A percentile compares a stretch with the other conserved stretches of the same genome.
Evolutionary conservation across 192 early-diverging fungal species (phyloP).

Genomic region (Rhizophagus sp.): DNA sequence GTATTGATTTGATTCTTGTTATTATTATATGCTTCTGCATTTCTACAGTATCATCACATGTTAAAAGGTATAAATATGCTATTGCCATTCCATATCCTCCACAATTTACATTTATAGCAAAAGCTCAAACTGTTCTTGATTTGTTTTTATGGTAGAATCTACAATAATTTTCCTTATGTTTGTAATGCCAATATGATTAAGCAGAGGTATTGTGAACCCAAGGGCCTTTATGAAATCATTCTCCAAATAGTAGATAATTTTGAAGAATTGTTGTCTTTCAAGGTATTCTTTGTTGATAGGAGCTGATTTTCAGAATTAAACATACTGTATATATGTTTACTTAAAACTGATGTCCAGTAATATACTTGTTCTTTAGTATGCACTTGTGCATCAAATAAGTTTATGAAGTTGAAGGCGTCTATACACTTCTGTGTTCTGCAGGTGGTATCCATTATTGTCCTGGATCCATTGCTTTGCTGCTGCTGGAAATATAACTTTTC

Average conservation of each 20-base stretch:
- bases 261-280: not conserved
- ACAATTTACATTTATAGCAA: slow-evolving; percentile 9
- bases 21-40: not conserved
- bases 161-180: not conserved
- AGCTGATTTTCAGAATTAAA: not conserved
- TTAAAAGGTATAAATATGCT: slow-evolving; percentile 15
- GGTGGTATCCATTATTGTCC: no score
- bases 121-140: slow-evolving; percentile 15
- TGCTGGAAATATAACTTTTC: no score
- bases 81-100: not conserved
- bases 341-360: not conserved
- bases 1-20: slow-evolving; percentile 13
- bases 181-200: not conserved
- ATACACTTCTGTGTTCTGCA: no score
- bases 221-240: slow-evolving; percentile 6
- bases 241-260: not conserved
- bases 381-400: no score
- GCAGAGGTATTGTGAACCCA: not conserved
- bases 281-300: slow-evolving; percentile 7
- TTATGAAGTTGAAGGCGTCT: no score
- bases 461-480: no score
- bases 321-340: not conserved
- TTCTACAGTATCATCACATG: no score
- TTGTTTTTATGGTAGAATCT: slow-evolving; percentile 3
- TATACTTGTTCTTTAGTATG: not conserved